Evolutionary conservation across 2,329 filamentous ascomycete species (phyloP).

Genomic region (Hypoxylon sp.): DNA sequence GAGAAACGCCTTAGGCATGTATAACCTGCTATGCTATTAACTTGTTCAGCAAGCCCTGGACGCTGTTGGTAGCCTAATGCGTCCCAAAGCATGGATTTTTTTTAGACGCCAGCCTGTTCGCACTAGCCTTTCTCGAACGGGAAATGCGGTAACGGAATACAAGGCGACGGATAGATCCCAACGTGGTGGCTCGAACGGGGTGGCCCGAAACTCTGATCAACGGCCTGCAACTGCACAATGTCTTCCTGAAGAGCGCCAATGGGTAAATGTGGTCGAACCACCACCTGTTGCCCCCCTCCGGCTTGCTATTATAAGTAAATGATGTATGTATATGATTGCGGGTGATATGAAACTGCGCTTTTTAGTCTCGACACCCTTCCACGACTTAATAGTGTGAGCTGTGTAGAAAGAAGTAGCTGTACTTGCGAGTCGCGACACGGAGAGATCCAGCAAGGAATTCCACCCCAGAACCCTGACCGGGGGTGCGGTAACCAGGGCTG

Average conservation of each 20-base stretch:
- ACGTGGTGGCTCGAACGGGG: constrained; percentile 54
- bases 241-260: constrained; percentile 35
- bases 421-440: constrained; percentile 40
- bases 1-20: constrained; percentile 12
- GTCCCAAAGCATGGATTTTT: constrained; percentile 46
- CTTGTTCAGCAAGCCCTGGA: constrained; percentile 43
- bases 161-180: constrained; percentile 56
- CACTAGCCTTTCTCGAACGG: constrained; percentile 48
- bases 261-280: constrained; percentile 42
- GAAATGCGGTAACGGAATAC: constrained; percentile 53
- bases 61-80: constrained; percentile 49
- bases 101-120: constrained; percentile 45
- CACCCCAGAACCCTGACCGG: constrained; percentile 34
- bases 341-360: constrained; percentile 38
- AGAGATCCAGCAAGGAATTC: constrained; percentile 39
- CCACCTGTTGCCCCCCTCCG: constrained; percentile 26
- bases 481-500: constrained; percentile 38
- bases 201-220: constrained; percentile 54
- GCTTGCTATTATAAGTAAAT: constrained; percentile 40
- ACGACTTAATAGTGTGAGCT: constrained; percentile 21
- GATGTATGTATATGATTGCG: constrained; percentile 35
- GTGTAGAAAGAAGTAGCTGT: constrained; percentile 36
- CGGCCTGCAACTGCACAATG: constrained; percentile 44
- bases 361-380: constrained; percentile 35
- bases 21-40: constrained; percentile 47